Percentiles rank a stretch among this genome's conserved stretches.
These are phyloP conservation scores for Choanephora cucurbitarum DNA, from an alignment of 371 early-diverging fungal species.

Conservation along the genomic window DNA sequence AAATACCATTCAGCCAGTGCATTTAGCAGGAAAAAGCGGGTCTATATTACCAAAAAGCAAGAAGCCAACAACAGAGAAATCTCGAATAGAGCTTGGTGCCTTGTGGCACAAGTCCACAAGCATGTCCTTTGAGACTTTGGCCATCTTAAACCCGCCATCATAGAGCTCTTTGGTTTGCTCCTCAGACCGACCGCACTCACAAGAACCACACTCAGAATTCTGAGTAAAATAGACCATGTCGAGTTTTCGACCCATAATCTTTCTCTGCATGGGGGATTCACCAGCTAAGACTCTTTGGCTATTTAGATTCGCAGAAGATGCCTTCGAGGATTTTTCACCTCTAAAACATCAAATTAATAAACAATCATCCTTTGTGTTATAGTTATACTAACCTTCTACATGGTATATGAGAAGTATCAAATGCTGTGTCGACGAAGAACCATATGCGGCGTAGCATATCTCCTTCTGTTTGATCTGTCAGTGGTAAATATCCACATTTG, in stretches of 20 bases:
- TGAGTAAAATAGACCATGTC: conserved; percentile 16
- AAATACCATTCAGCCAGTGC: conserved; percentile 5
- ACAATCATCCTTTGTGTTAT: conserved; percentile 6
- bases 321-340: conserved; percentile 20
- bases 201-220: conserved; percentile 15
- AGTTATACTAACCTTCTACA: conserved; percentile 22
- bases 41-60: conserved; percentile 23
- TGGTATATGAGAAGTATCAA: conserved; percentile 20
- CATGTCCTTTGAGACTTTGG: conserved; percentile 27
- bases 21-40: conserved; percentile 19
- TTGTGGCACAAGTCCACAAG: conserved; percentile 9
- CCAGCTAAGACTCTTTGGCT: conserved; percentile 17
- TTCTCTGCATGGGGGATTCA: conserved; percentile 14
- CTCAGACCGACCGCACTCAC: conserved; percentile 19
- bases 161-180: conserved; percentile 20
- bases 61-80: conserved; percentile 19
- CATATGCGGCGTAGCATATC: conserved; percentile 24
- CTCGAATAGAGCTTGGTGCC: conserved; percentile 13
- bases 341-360: conserved; percentile 19
- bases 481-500: conserved; percentile 23
- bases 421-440: conserved; percentile 19
- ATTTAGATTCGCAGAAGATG: conserved; percentile 22
- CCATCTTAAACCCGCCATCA: conserved; percentile 17
- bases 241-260: conserved; percentile 13
- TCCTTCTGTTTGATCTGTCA: conserved; percentile 20